Evolutionary conservation across 331 rosid genomes (phyloP), one percentile per base, ranked within the genome.

Genomic region (Pyrus hybrid): DNA sequence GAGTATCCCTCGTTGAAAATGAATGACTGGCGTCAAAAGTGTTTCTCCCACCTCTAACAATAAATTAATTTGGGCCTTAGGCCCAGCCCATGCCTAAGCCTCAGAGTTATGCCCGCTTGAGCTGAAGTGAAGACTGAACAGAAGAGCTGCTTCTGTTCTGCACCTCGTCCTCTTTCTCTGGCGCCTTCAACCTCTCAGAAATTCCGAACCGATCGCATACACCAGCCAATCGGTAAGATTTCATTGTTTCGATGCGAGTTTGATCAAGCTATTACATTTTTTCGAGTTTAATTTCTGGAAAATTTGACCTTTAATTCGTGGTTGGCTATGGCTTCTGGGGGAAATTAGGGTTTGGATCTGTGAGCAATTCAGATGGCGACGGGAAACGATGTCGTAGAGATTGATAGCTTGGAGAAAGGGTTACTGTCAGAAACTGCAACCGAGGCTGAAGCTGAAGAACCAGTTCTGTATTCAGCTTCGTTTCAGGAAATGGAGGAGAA

Each of bases 401-500:
- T 91, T 43, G 89, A 86, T 9, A 85, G 78, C 65, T 81, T 94
- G 77, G 93, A 90, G 86, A 80, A 77, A 78, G 83, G 92, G 23
- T 63, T 94, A 51, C 77, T 87, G 22, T 67, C 90, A 33, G 86
- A 70, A 22, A 10, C 65, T 33, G 77, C 57, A 25, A 29, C 29
- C 21, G 91, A 61, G 18, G 81, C n/a, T 0, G 88, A 79, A 41
- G 87, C 63, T 51, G 57, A 51, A 22, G 96, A 89, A 53, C 1
- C 78, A 7, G 84, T 92, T 56, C 57, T 94, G 18, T 88, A 88
- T 71, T 22, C 88, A 37, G 99, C 96, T 32, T 91, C 97, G 76
- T 94, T 94, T 78, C 83, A 61, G n/a, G 97, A 90, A 69, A 86
- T 66, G 88, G 99, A 92, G 78, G 81, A 89, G 21, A 86, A 53